Percentiles rank a stretch among this genome's conserved stretches.
Evolutionary conservation across 441 rosid genomes (phyloP).

Genomic region (Geranium incanum): DNA sequence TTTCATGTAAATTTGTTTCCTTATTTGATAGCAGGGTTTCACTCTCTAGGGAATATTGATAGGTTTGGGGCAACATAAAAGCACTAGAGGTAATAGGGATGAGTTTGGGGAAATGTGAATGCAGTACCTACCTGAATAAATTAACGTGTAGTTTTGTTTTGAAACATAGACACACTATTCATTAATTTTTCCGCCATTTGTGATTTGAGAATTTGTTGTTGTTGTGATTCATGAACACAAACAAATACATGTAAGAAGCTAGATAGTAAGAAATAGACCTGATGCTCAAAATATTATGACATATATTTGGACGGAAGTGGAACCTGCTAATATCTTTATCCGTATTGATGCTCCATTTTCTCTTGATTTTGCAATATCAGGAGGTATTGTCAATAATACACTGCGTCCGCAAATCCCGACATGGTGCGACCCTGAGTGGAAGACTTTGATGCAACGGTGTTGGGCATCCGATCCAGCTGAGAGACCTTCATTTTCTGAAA

Average conservation of each 20-base stretch:
- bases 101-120: too few species aligned
- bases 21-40: too few species aligned
- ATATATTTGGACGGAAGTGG: not conserved
- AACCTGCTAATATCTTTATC: not conserved
- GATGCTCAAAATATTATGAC: not conserved
- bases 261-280: not conserved
- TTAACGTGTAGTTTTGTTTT: too few species aligned
- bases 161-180: too few species aligned
- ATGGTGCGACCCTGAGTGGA: slow-evolving; percentile 99
- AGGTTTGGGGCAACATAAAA: too few species aligned
- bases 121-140: too few species aligned
- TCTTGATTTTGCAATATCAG: slow-evolving; percentile 33
- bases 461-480: slow-evolving; percentile 82
- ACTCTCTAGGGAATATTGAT: too few species aligned
- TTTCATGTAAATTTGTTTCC: not conserved
- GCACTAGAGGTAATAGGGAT: too few species aligned
- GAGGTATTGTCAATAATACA: slow-evolving; percentile 90
- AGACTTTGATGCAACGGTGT: slow-evolving; percentile 76
- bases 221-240: too few species aligned
- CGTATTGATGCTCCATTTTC: not conserved
- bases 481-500: slow-evolving; percentile 54
- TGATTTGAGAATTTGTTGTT: too few species aligned
- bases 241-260: too few species aligned
- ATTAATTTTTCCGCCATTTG: too few species aligned
- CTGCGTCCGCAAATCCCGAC: slow-evolving; percentile 87